Evolutionary conservation across 345 rosid species (phyloP).

Genomic region (Atalantia buxifolia): DNA sequence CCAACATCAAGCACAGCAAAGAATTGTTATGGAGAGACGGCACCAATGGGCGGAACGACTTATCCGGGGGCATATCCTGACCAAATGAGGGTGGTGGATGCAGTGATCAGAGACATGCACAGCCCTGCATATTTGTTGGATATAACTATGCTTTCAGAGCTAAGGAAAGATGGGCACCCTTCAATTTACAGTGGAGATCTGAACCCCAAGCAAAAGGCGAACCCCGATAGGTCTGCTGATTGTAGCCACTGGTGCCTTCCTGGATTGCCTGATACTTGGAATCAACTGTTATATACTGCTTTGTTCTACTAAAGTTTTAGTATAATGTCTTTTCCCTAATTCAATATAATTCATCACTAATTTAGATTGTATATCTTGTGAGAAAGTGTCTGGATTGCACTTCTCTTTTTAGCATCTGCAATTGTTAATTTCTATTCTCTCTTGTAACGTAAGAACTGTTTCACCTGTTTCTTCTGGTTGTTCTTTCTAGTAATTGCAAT

Average conservation of each 20-base stretch:
- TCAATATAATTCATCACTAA: neutral
- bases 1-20: slow-evolving; percentile 33
- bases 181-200: slow-evolving; percentile 85
- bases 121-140: slow-evolving; percentile 61
- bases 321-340: neutral
- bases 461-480: neutral
- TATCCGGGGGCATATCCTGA: slow-evolving; percentile 58
- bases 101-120: slow-evolving; percentile 50
- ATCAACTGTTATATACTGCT: slow-evolving; percentile 63
- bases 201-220: slow-evolving; percentile 56
- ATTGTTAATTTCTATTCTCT: neutral
- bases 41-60: slow-evolving; percentile 50
- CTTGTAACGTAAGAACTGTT: neutral
- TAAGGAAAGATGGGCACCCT: slow-evolving; percentile 91
- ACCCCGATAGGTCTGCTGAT: slow-evolving; percentile 73
- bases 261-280: slow-evolving; percentile 97
- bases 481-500: neutral
- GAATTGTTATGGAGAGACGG: slow-evolving; percentile 80
- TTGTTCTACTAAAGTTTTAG: slow-evolving; percentile 39
- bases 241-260: slow-evolving; percentile 99
- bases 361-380: neutral
- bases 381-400: slow-evolving; percentile 15
- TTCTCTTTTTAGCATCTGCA: neutral
- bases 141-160: slow-evolving; percentile 83
- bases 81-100: slow-evolving; percentile 68